Conservation (phyloP, 1,139 yeast genomes). For the Kodamaea arcana region DNA sequence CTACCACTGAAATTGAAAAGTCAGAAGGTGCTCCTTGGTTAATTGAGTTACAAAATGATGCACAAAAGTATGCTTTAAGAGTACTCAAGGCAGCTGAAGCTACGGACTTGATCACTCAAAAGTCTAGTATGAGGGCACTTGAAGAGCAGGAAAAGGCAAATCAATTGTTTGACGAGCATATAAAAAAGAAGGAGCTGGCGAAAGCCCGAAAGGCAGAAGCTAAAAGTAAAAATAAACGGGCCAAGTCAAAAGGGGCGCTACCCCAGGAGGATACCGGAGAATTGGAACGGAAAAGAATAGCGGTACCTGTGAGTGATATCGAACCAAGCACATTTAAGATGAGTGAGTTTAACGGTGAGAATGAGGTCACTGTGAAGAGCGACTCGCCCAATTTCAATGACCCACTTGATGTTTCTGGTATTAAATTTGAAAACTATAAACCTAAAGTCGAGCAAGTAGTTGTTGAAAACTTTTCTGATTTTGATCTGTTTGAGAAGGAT, state of each 20-base stretch:
- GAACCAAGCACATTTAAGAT: conserved; percentile 19
- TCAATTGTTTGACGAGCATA: background rate
- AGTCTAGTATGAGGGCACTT: background rate
- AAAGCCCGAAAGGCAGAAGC: background rate
- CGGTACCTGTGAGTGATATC: conserved; percentile 9
- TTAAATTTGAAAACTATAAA: conserved; percentile 5
- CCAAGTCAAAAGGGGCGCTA: background rate
- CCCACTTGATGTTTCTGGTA: conserved; percentile 1
- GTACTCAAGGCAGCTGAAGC: conserved; percentile 5
- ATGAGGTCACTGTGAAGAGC: background rate
- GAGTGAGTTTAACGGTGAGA: conserved; percentile 17
- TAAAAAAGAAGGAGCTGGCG: background rate
- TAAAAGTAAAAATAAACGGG: background rate
- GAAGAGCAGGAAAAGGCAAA: conserved; percentile 1
- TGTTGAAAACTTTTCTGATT: conserved; percentile 1
- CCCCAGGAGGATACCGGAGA: background rate
- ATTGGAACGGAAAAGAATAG: conserved; percentile 3
- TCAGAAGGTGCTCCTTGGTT: background rate
- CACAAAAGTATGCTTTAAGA: conserved; percentile 3
- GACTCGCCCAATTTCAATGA: background rate
- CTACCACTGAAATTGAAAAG: background rate
- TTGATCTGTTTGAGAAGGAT: conserved; percentile 11
- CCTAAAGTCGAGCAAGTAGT: conserved; percentile 2
- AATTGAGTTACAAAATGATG: background rate
- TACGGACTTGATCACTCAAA: background rate